Conservation (phyloP, 1,284 basidiomycete genomes). For the Papiliotrema nemorosa region DNA sequence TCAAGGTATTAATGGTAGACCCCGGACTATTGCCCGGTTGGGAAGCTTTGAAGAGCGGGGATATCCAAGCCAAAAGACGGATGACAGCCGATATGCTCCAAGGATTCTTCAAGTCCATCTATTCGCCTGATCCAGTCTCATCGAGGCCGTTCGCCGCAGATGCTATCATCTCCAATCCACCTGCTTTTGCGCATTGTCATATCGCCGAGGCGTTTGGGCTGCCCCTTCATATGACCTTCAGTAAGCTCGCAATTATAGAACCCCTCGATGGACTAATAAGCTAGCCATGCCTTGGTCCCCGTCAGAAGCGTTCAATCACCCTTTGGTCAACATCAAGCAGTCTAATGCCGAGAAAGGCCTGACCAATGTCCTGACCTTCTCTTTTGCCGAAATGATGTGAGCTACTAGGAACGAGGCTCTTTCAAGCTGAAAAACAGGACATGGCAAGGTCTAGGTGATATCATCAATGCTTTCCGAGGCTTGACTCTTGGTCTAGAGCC, state of each 20-base stretch:
- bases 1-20: constrained; percentile 23
- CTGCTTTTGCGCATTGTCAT: constrained; percentile 62
- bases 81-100: constrained; percentile 54
- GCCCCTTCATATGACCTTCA: constrained; percentile 59
- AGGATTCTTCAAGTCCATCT: constrained; percentile 59
- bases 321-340: constrained; percentile 58
- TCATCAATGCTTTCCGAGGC: constrained; percentile 61
- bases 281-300: constrained; percentile 67
- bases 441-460: constrained; percentile 55
- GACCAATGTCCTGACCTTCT: constrained; percentile 60
- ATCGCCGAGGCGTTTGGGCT: constrained; percentile 63
- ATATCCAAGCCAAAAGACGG: constrained; percentile 38
- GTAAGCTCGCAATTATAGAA: constrained; percentile 43
- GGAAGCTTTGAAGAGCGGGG: constrained; percentile 36
- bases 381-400: constrained; percentile 55
- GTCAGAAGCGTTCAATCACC: constrained; percentile 62
- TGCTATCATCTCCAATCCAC: constrained; percentile 64
- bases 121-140: constrained; percentile 52
- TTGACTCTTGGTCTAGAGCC: constrained; percentile 55
- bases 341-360: constrained; percentile 57
- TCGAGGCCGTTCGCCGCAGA: constrained; percentile 57
- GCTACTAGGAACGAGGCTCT: no score
- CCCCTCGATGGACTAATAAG: constrained; percentile 8
- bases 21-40: constrained; percentile 41
- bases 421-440: constrained; percentile 3